Percentiles rank a stretch among this genome's conserved stretches.
phyloP scores from a whole-genome alignment of 2,329 filamentous ascomycete genomes.

The Colletotrichum falcatum region DNA sequence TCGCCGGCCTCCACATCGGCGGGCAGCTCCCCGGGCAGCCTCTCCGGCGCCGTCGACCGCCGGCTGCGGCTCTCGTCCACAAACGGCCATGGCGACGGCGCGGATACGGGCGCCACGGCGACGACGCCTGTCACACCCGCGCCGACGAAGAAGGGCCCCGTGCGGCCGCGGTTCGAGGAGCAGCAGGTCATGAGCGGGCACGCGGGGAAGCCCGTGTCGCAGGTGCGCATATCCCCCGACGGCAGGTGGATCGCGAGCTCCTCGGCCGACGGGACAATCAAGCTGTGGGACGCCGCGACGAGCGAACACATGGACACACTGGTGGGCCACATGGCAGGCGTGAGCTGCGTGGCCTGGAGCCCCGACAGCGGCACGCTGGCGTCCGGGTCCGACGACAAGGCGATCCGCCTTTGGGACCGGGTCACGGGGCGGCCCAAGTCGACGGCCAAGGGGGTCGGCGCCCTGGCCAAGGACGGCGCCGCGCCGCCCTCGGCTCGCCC shows the following conservation, averaged over 20 bases:
- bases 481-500: constrained; percentile 45
- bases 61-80: constrained; percentile 41
- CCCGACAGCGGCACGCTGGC: constrained; percentile 90
- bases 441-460: constrained; percentile 52
- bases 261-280: constrained; percentile 90
- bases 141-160: constrained; percentile 41
- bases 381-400: constrained; percentile 95
- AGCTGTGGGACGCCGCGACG: constrained; percentile 86
- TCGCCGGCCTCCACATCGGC: constrained; percentile 48
- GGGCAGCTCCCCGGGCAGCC: constrained; percentile 44
- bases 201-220: constrained; percentile 76
- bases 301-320: constrained; percentile 88
- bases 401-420: constrained; percentile 91
- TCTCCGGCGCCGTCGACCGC: constrained; percentile 36
- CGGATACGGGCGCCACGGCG: constrained; percentile 44
- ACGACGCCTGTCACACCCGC: constrained; percentile 35
- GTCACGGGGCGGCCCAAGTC: constrained; percentile 68
- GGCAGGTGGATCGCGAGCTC: constrained; percentile 90
- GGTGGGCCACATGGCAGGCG: constrained; percentile 91
- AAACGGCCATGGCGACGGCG: constrained; percentile 48
- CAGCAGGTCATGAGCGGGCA: constrained; percentile 79
- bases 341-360: constrained; percentile 94
- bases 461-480: constrained; percentile 40
- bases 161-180: constrained; percentile 28
- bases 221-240: constrained; percentile 92